phyloP scores from a whole-genome alignment of 179 eudicot genomes.

The Carnegiea gigantea region DNA sequence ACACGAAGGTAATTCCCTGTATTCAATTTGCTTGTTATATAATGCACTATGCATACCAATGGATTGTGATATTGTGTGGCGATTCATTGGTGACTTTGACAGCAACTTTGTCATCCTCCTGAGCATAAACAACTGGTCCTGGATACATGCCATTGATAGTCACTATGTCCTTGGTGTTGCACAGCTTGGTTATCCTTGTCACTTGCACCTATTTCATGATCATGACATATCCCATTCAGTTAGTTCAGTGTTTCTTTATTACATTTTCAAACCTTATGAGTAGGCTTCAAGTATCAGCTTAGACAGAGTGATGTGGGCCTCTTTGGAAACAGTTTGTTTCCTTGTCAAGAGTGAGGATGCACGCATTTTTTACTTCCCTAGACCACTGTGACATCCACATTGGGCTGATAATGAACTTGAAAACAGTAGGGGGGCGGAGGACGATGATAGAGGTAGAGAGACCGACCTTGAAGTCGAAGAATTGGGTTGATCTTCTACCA shows the following conservation, averaged over 20 bases:
- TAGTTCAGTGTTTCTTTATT: not conserved
- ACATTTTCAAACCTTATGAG: too few relatives aligned
- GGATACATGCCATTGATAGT: constrained; percentile 61
- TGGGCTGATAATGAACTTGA: not conserved
- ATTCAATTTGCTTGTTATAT: not conserved
- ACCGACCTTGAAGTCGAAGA: constrained; percentile 62
- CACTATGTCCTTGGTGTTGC: constrained; percentile 45
- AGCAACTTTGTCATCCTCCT: constrained; percentile 53
- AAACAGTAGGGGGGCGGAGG: not conserved
- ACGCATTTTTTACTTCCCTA: too few relatives aligned
- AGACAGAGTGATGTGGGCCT: too few relatives aligned
- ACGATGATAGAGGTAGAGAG: not conserved
- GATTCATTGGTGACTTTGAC: constrained; percentile 53
- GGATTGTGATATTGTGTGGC: constrained; percentile 66
- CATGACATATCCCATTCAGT: constrained; percentile 5
- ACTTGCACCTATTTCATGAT: constrained; percentile 45
- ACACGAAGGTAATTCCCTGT: not conserved
- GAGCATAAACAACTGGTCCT: constrained; percentile 66
- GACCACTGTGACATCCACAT: not conserved
- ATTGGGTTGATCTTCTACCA: constrained; percentile 42
- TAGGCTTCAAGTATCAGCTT: too few relatives aligned
- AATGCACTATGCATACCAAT: constrained; percentile 41
- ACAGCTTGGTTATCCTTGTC: constrained; percentile 49
- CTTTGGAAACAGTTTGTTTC: too few relatives aligned
- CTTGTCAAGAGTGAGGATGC: too few relatives aligned